Percentiles rank a stretch among this genome's conserved stretches.
Evolutionary conservation across 2,329 filamentous ascomycete species (phyloP).

Genomic region (Paecilomyces fulvus): DNA sequence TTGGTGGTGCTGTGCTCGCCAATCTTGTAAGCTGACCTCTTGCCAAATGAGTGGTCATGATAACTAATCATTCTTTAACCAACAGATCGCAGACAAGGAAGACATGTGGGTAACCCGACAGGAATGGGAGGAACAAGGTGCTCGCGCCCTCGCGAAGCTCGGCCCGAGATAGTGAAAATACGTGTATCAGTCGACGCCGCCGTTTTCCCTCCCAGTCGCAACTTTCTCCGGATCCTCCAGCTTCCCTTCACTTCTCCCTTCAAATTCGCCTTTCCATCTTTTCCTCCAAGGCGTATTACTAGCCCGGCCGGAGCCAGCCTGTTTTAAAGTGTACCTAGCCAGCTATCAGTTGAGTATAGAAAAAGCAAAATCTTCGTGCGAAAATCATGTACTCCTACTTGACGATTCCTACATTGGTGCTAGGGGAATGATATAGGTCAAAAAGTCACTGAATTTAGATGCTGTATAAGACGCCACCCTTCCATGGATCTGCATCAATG

Average conservation of each 20-base stretch:
- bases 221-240: background rate
- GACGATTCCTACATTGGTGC: background rate
- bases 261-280: background rate
- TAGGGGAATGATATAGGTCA: background rate
- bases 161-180: conserved; percentile 61
- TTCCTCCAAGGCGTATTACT: background rate
- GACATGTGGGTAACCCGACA: conserved; percentile 98
- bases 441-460: background rate
- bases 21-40: conserved; percentile 59
- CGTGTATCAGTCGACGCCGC: background rate
- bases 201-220: background rate
- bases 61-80: conserved; percentile 6
- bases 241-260: background rate
- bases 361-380: background rate
- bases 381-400: background rate
- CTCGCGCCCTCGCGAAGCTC: conserved; percentile 79
- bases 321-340: background rate
- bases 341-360: background rate
- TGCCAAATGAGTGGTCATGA: conserved; percentile 8
- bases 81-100: conserved; percentile 88
- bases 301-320: background rate
- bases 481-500: no score
- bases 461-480: background rate
- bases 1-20: conserved; percentile 89
- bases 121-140: conserved; percentile 92